Evolutionary conservation across 306 rosid genomes (phyloP), one percentile per base, ranked within the genome.

Genomic region (Acacia confusa): DNA sequence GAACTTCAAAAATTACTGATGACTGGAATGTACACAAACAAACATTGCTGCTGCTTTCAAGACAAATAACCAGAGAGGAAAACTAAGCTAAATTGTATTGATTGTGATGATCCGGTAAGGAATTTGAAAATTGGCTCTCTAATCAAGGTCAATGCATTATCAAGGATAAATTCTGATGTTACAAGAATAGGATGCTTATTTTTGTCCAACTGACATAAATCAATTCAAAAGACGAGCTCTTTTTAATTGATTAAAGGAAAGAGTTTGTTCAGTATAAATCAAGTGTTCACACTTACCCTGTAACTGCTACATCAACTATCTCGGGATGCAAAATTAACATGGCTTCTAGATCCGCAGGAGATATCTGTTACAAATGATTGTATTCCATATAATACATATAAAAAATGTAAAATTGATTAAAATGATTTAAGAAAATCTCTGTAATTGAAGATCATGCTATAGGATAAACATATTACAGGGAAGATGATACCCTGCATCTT

Each of bases 311-410:
- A 80, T 88, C 91, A 55, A 78, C 85, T 73, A 48, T n/a, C 81
- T 81, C 97, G 19, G 90, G 84, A 75, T 74, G 85, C 50, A 45
- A 65, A 60, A 84, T 79, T 73, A 88, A 74, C 61, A 88, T 78
- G 7, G 85, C 87, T 80, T 88, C 91, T 66, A 88, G 78, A 85
- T 88, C 91, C 43, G 88, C 87, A 27, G 91, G 91, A 79, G 88
- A 85, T 80, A 88, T 88, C 91, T 88, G 87, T 75, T 50, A 72
- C 61, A 75, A 14, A 70, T 70, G 36, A 75, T 75, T 73, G 69
- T 19, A 52, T 40, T 53, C 53, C 81, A 80, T n/a, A n/a, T 77
- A 69, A 76, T 27, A 9, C 41, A 40, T 47, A 63, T 52, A 74
- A 16, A 58, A 75, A 25, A 28, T 57, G 7, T 20, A 45, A 58